phyloP scores from a whole-genome alignment of 768 basidiomycete genomes.

The Xerocomellus amylosporus region DNA sequence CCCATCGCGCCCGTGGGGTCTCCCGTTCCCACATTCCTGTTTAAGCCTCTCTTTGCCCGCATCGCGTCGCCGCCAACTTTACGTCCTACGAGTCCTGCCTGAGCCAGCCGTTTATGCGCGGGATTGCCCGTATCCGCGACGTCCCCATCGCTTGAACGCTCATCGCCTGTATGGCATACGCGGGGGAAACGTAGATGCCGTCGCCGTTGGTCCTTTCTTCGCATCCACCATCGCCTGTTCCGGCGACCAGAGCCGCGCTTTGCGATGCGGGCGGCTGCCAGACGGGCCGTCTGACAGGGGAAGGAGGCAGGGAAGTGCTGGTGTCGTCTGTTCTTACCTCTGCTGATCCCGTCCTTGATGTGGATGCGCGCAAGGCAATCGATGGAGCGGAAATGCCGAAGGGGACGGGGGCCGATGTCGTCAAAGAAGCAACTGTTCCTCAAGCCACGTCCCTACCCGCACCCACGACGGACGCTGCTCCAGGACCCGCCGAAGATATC shows the following conservation, averaged over 20 bases:
- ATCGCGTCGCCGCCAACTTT: slow-evolving; percentile 28
- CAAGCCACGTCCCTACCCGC: neutral
- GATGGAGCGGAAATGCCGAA: neutral
- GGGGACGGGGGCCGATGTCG: neutral
- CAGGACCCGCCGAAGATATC: neutral
- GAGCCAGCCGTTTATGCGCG: slow-evolving; percentile 19
- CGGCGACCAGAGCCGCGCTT: slow-evolving; percentile 46
- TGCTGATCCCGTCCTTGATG: neutral
- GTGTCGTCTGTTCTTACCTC: neutral
- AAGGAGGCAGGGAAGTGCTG: slow-evolving; percentile 5
- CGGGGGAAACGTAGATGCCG: slow-evolving; percentile 15
- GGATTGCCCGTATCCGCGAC: slow-evolving; percentile 23
- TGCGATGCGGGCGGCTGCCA: slow-evolving; percentile 61
- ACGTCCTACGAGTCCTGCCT: slow-evolving; percentile 32
- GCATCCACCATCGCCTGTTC: slow-evolving; percentile 37
- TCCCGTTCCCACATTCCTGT: slow-evolving; percentile 34
- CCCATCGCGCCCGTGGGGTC: slow-evolving; percentile 27
- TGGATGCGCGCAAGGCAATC: neutral
- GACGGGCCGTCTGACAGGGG: slow-evolving; percentile 27
- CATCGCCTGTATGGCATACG: slow-evolving; percentile 1
- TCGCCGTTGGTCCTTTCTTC: slow-evolving; percentile 35
- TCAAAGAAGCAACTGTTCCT: neutral
- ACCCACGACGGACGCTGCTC: neutral
- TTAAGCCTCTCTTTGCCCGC: slow-evolving; percentile 25
- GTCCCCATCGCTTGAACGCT: slow-evolving; percentile 13